Evolutionary conservation across 345 rosid species (phyloP).

Genomic region (Crucihimalaya himalaica): DNA sequence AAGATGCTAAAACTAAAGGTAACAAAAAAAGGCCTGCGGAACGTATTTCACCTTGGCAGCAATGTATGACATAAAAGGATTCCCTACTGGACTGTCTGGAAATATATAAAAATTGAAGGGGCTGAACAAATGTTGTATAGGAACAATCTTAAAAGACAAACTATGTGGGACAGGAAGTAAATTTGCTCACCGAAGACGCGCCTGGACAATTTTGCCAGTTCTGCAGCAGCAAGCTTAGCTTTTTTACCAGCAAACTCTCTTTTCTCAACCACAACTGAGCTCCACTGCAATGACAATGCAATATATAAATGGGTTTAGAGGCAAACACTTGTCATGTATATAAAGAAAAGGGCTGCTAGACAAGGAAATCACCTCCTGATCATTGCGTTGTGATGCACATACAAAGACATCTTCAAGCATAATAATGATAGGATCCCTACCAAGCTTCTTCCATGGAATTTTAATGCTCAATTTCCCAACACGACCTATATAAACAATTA

Average conservation of each 20-base stretch:
- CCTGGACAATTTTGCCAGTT: conserved; percentile 75
- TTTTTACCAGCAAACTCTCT: conserved; percentile 87
- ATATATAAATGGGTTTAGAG: neutral
- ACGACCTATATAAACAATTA: conserved; percentile 43
- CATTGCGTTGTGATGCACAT: conserved; percentile 68
- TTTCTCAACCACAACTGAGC: conserved; percentile 68
- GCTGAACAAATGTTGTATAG: neutral
- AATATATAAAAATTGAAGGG: conserved; percentile 17
- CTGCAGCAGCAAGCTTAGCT: conserved; percentile 95
- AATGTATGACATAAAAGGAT: conserved; percentile 67
- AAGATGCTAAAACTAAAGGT: conserved; percentile 5
- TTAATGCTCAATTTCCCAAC: conserved; percentile 78
- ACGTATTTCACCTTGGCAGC: conserved; percentile 71
- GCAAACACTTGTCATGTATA: neutral
- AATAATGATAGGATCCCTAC: conserved; percentile 70
- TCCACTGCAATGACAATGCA: conserved; percentile 57
- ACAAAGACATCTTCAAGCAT: conserved; percentile 75
- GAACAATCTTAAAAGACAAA: neutral
- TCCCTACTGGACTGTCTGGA: conserved; percentile 78
- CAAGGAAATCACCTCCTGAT: conserved; percentile 56
- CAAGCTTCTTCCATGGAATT: conserved; percentile 83
- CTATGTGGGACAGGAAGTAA: neutral
- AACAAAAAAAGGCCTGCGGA: neutral
- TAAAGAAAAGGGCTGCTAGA: neutral
- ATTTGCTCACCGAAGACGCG: conserved; percentile 58